Evolutionary conservation across 331 rosid species (phyloP).

Genomic region (Saraca asoca): DNA sequence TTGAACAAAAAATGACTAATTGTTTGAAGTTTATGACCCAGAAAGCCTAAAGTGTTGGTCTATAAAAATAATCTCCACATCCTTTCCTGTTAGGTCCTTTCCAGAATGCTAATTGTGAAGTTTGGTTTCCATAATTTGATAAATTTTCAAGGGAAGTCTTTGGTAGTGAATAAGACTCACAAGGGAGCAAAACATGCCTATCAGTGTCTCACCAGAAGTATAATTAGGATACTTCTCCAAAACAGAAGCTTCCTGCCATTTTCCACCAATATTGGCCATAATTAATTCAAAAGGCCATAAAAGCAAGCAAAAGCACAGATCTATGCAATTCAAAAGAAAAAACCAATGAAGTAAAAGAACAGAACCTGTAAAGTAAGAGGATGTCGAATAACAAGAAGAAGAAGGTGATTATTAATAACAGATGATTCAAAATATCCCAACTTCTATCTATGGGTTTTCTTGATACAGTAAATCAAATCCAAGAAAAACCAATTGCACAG

Average conservation of each 20-base stretch:
- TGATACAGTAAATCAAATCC: too few relatives aligned
- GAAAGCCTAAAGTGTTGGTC: background rate
- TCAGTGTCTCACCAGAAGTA: background rate
- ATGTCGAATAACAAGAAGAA: too few relatives aligned
- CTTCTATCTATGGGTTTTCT: too few relatives aligned
- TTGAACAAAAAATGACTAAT: slow-evolving; percentile 2
- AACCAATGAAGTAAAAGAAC: too few relatives aligned
- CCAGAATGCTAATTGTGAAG: background rate
- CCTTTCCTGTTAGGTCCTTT: background rate
- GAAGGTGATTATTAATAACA: too few relatives aligned
- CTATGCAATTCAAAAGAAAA: too few relatives aligned
- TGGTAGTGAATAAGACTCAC: too few relatives aligned
- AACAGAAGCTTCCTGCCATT: background rate
- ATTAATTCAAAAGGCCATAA: too few relatives aligned
- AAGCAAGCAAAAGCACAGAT: too few relatives aligned
- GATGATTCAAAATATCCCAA: too few relatives aligned
- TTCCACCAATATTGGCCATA: background rate
- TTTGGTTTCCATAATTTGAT: background rate
- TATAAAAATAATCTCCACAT: background rate
- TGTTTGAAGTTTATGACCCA: slow-evolving; percentile 2
- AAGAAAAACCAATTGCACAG: too few relatives aligned
- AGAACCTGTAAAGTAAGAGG: too few relatives aligned
- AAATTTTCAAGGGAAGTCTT: background rate
- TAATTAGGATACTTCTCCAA: background rate
- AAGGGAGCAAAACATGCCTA: background rate